Base-by-base conservation (phyloP, 2,329 filamentous ascomycete genomes). In the Alternaria sp. region DNA sequence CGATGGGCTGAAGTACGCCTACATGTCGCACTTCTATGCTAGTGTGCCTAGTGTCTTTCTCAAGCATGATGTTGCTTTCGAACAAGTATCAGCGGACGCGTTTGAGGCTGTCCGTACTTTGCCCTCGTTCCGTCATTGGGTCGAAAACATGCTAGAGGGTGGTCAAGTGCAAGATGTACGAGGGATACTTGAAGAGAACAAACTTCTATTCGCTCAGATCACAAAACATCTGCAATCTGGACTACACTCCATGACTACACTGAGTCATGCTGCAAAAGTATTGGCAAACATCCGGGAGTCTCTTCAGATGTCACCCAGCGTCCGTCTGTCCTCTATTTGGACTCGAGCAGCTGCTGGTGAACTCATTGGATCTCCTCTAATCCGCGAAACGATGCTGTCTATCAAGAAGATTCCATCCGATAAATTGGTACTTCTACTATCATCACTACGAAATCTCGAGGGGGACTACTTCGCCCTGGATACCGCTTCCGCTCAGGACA, bases 21-120 rank as follows among this genome's bases (percentile, higher is more conserved):
- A 93, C 73, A 94, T 96, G 92, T 92, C 90, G 59, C 91, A 93
- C 74, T 94, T 92, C 72, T 94, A 92, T 69, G 90, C 90, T 40
- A 94, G 93, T 68, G 87, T 90, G 1, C 81, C 93, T 4, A 92
- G 89, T 62, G 76, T 92, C 4, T 83, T 94, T 34, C 77, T 89
- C 10, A 79, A 80, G 14, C 57, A 81, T 2, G 65, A 68, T 12
- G 48, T 82, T 5, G 44, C 70, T 5, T 66, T 73, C 41, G 60
- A 74, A 9, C 67, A 81, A 4, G 65, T 92, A 1, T 84, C 90
- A 52, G 70, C 80, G 1, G 86, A 90, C 61, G 89, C 92, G 66
- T 76, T 90, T 8, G 87, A 92, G 66, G 89, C 90, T 11, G 77
- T 92, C 8, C 86, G 92, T 36, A 90, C 86, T 59, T 79, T 92